These are phyloP conservation scores for Metschnikowia borealis DNA, from an alignment of 805 yeast species.

Conservation along the genomic window DNA sequence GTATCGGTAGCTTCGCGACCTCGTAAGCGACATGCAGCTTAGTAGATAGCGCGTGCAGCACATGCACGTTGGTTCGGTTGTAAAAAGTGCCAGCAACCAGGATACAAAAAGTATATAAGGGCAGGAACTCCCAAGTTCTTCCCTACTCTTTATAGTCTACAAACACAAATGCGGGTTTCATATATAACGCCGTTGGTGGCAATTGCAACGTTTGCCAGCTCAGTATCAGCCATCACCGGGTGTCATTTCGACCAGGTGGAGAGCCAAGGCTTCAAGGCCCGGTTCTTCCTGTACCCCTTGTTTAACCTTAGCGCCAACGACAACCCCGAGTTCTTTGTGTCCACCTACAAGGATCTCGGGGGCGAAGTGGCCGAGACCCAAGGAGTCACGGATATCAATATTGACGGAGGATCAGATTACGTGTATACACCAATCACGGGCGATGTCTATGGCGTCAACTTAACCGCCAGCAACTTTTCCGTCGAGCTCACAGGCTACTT, in stretches of 20 bases:
- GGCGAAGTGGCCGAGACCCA: neutral
- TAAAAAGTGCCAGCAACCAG: too few species aligned
- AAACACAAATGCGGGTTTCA: neutral
- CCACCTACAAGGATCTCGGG: neutral
- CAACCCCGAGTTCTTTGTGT: neutral
- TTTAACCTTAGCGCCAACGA: neutral
- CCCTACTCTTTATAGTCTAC: neutral
- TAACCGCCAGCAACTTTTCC: slow-evolving; percentile 5
- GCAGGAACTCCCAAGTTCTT: too few species aligned
- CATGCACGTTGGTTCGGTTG: too few species aligned
- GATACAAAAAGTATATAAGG: neutral
- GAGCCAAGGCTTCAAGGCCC: neutral
- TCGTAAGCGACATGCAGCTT: too few species aligned
- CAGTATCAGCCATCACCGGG: neutral
- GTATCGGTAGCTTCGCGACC: too few species aligned
- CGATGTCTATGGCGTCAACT: neutral
- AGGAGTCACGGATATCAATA: neutral
- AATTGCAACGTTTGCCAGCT: neutral
- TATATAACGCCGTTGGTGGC: neutral
- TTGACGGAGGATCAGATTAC: neutral
- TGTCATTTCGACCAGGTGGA: neutral
- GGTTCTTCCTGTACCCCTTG: neutral
- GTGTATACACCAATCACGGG: neutral
- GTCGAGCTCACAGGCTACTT: slow-evolving; percentile 12
- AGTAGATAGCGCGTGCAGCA: too few species aligned